Evolutionary conservation across 1,284 basidiomycete genomes (phyloP).

Genomic region (Sporisorium reilianum): DNA sequence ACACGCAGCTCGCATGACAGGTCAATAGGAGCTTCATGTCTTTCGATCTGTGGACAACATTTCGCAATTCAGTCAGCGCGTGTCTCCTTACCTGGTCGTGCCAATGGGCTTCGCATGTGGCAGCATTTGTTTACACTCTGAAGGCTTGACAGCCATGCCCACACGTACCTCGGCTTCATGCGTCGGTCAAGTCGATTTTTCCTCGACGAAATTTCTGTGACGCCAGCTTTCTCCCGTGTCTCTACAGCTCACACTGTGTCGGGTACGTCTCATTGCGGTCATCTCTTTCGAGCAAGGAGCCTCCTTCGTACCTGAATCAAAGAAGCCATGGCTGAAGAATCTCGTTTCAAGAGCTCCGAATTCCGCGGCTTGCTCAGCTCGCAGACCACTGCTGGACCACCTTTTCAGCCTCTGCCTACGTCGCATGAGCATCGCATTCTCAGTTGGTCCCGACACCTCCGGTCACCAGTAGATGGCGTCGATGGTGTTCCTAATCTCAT

Average conservation of each 20-base stretch:
- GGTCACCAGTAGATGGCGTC: too few relatives aligned
- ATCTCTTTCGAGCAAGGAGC: not conserved
- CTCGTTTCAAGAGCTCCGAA: too few relatives aligned
- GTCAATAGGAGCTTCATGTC: not conserved
- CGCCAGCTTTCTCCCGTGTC: too few relatives aligned
- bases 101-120: not conserved
- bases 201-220: too few relatives aligned
- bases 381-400: too few relatives aligned
- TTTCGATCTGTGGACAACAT: not conserved
- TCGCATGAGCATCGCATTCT: too few relatives aligned
- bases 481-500: too few relatives aligned
- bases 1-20: not conserved
- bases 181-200: not conserved
- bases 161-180: not conserved
- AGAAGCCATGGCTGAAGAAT: not conserved
- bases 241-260: not conserved
- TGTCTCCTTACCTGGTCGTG: slow-evolving; percentile 4
- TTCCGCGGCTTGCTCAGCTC: too few relatives aligned
- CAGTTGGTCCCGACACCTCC: too few relatives aligned
- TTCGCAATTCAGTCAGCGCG: too few relatives aligned
- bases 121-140: not conserved
- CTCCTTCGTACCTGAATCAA: not conserved
- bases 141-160: not conserved
- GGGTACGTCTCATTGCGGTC: too few relatives aligned
- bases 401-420: too few relatives aligned